These are phyloP conservation scores for Pterocarpus macrocarpus DNA, from an alignment of 306 rosid genomes.

Conservation along the genomic window DNA sequence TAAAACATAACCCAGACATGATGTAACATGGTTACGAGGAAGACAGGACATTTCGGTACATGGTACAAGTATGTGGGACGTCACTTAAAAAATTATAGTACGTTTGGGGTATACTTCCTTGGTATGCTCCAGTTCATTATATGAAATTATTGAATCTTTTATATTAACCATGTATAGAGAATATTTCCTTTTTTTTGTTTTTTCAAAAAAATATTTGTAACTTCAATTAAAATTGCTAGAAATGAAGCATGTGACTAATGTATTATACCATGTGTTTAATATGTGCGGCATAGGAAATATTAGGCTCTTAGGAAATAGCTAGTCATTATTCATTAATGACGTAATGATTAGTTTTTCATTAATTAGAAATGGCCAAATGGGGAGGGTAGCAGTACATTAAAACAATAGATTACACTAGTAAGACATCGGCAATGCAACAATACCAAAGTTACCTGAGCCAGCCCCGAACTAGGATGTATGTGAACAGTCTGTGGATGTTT, in stretches of 20 bases:
- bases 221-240: no score
- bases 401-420: conserved; percentile 12
- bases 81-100: background rate
- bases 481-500: conserved; percentile 90
- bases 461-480: conserved; percentile 95
- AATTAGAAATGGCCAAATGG: background rate
- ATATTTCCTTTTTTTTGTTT: no score
- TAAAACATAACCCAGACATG: background rate
- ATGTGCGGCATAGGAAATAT: no score
- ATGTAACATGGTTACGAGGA: background rate
- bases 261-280: no score
- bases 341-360: background rate
- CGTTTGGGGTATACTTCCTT: background rate
- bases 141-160: no score
- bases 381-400: background rate
- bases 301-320: no score
- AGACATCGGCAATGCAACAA: conserved; percentile 14
- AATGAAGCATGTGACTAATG: no score
- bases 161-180: no score
- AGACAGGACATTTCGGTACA: background rate
- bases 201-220: no score
- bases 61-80: background rate
- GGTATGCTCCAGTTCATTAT: background rate
- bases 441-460: conserved; percentile 68
- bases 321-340: no score